Evolutionary conservation across 352 stramenopile genomes (phyloP), one percentile per base, ranked within the genome.

Genomic region (Globisporangium perplexum): DNA sequence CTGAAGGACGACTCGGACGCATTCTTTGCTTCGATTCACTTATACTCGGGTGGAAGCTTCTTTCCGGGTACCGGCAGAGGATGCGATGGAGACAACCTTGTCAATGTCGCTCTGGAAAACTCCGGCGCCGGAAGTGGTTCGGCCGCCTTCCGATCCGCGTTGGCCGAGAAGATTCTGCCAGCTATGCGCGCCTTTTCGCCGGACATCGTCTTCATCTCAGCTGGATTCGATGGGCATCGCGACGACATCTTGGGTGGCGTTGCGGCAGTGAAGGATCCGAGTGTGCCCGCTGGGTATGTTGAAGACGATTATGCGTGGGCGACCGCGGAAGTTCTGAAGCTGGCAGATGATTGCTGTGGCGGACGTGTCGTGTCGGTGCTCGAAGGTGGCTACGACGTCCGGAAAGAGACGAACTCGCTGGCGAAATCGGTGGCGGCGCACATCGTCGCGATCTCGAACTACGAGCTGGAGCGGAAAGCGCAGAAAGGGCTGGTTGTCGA

Each of bases 141-240:
- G 14, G 61, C 69, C 20, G 82, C 73, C 10, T 95, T 93, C 65
- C 79, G 79, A 4, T 50, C 63, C 30, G 79, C 78, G 8, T 53
- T 95, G 22, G 55, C 66, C 36, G 60, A 72, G 17, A 79, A 82
- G 39, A 73, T 95, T 15, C 41, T 95, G 10, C 84, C 84, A n/a
- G 82, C 84, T 17, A 89, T 95, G 68, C 67, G 66, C 26, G 55
- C 61, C 14, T 95, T 95, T 57, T 47, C 59, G 12, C 84, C 84
- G 0, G 81, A 95, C 53, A 88, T 95, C 20, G 88, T 95, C 50
- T 91, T 95, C 55, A 90, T 95, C 60, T 95, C 84, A 44, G 83
- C 84, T 5, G 84, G 84, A n/a, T 95, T 95, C 58, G 84, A 95
- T 47, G 84, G 84, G 20, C 84, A 95, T 55, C 80, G 78, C 8